Conservation (phyloP, 2,329 filamentous ascomycete genomes). For the Lanzia echinophila region DNA sequence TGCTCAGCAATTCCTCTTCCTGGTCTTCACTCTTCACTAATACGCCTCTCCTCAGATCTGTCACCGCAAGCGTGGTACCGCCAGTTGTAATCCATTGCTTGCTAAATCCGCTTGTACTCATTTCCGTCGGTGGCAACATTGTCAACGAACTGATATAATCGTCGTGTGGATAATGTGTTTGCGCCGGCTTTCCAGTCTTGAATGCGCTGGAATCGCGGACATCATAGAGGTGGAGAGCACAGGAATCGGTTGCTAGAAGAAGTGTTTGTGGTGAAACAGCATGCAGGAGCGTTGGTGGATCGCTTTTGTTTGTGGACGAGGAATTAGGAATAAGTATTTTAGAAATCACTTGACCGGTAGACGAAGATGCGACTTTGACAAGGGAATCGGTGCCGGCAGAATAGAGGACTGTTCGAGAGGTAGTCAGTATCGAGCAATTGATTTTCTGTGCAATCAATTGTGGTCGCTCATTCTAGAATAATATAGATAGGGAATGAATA, state of each 20-base stretch:
- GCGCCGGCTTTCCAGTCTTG: slow-evolving; percentile 56
- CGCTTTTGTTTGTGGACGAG: slow-evolving; percentile 38
- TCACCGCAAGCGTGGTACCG: slow-evolving; percentile 83
- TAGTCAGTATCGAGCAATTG: slow-evolving; percentile 1
- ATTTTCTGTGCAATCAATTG: not conserved
- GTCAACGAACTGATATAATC: slow-evolving; percentile 90
- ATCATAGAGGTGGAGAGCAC: slow-evolving; percentile 82
- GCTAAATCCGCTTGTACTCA: slow-evolving; percentile 79
- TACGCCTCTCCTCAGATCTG: slow-evolving; percentile 80
- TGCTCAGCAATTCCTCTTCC: slow-evolving; percentile 85
- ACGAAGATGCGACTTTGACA: slow-evolving; percentile 51
- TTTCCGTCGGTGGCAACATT: slow-evolving; percentile 69
- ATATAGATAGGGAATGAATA: not conserved
- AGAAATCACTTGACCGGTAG: slow-evolving; percentile 62
- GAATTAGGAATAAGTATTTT: slow-evolving; percentile 69
- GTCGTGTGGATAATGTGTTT: slow-evolving; percentile 79
- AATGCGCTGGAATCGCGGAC: slow-evolving; percentile 56
- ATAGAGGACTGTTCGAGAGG: slow-evolving; percentile 41
- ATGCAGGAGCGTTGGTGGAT: slow-evolving; percentile 75
- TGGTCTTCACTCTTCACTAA: slow-evolving; percentile 89
- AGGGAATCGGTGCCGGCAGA: slow-evolving; percentile 56
- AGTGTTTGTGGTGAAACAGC: slow-evolving; percentile 81
- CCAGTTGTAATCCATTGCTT: slow-evolving; percentile 96
- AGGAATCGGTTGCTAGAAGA: slow-evolving; percentile 84
- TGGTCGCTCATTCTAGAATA: not conserved